A percentile compares a stretch with the other conserved stretches of the same genome.
Evolutionary conservation across 1,284 basidiomycete species (phyloP).

Genomic region (Malassezia arunalokei): DNA sequence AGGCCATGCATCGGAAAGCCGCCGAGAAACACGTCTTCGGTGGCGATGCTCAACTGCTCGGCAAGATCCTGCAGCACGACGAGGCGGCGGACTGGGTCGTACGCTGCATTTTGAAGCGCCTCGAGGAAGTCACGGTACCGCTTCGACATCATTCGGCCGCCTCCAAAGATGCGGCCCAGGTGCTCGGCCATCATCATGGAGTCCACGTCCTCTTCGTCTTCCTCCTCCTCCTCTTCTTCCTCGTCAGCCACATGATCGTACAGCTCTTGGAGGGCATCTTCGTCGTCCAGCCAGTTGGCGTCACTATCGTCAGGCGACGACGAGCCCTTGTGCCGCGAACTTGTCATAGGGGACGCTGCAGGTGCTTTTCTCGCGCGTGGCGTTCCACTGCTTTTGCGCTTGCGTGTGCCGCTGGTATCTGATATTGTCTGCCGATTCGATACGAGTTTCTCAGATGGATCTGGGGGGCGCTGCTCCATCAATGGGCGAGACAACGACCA

Average conservation of each 20-base stretch:
- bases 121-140: slow-evolving; percentile 28
- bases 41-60: slow-evolving; percentile 87
- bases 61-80: slow-evolving; percentile 79
- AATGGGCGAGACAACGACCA: background rate
- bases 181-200: slow-evolving; percentile 28
- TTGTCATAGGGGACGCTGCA: background rate
- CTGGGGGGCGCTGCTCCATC: background rate
- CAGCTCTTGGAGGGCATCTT: background rate
- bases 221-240: slow-evolving; percentile 8
- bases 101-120: slow-evolving; percentile 22
- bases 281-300: background rate
- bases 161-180: too few relatives aligned
- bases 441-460: background rate
- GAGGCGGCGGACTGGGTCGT: slow-evolving; percentile 61
- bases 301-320: background rate
- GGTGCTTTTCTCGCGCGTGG: background rate
- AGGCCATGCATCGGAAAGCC: slow-evolving; percentile 87
- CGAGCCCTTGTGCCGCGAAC: too few relatives aligned
- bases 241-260: background rate
- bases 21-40: slow-evolving; percentile 88
- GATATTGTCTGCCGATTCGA: background rate
- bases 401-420: background rate
- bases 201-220: slow-evolving; percentile 32
- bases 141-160: slow-evolving; percentile 2
- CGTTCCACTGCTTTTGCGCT: too few relatives aligned